Evolutionary conservation across 2,329 filamentous ascomycete species (phyloP).

Genomic region (Diaporthe ilicicola): DNA sequence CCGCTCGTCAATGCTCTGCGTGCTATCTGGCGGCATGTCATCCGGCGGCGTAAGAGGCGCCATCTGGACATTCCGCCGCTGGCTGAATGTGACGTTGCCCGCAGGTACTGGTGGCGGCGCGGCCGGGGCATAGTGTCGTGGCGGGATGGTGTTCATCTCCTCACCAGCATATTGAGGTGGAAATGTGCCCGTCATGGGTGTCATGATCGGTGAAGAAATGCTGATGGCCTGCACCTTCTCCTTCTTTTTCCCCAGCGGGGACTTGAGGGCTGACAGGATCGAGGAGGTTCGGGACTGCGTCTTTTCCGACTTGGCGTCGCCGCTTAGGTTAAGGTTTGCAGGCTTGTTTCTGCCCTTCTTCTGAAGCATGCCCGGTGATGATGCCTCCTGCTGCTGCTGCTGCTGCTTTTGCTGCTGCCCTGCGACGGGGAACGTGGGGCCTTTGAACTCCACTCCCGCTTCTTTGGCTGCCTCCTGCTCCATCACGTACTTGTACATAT

Average conservation of each 20-base stretch:
- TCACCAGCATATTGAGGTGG: constrained; percentile 58
- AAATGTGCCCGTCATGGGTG: constrained; percentile 68
- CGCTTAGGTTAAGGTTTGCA: constrained; percentile 57
- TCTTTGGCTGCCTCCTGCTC: constrained; percentile 80
- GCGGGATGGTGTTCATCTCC: constrained; percentile 66
- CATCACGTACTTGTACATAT: constrained; percentile 91
- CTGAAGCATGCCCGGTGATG: constrained; percentile 37
- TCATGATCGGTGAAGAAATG: constrained; percentile 73
- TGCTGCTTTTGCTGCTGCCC: constrained; percentile 35
- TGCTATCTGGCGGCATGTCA: constrained; percentile 56
- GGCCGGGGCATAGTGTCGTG: constrained; percentile 65
- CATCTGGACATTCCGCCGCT: constrained; percentile 40
- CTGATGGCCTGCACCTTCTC: constrained; percentile 60
- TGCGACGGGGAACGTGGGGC: constrained; percentile 47
- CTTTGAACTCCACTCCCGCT: constrained; percentile 59
- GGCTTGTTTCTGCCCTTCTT: constrained; percentile 61
- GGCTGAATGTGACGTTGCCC: constrained; percentile 51
- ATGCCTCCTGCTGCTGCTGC: constrained; percentile 39
- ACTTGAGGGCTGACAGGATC: constrained; percentile 68
- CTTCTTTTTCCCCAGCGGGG: constrained; percentile 64
- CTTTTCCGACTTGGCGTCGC: constrained; percentile 53
- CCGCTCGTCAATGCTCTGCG: constrained; percentile 65
- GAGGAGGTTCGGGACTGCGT: constrained; percentile 66
- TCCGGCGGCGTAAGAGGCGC: constrained; percentile 53
- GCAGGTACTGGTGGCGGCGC: constrained; percentile 65